Conservation (phyloP, 805 yeast genomes). For the Kluyveromyces aestuarii region DNA sequence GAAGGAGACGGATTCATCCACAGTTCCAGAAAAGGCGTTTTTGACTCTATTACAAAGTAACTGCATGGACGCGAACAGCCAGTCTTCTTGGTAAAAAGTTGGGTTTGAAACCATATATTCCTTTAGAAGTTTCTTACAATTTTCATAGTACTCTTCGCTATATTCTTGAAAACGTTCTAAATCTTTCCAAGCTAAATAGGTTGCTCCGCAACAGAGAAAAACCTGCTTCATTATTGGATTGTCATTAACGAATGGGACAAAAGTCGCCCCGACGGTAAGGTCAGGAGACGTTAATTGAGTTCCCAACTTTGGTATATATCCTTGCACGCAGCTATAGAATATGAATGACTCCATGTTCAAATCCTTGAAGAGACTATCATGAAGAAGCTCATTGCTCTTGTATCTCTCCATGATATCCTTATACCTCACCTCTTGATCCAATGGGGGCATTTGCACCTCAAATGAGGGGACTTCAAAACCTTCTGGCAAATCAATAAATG, state of each 20-base stretch:
- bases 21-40: slow-evolving; percentile 20
- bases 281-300: slow-evolving; percentile 35
- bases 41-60: slow-evolving; percentile 33
- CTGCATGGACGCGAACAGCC: slow-evolving; percentile 35
- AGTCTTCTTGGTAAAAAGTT: slow-evolving; percentile 28
- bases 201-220: slow-evolving; percentile 35
- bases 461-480: slow-evolving; percentile 5
- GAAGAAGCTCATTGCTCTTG: slow-evolving; percentile 4
- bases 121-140: slow-evolving; percentile 16
- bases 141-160: slow-evolving; percentile 18
- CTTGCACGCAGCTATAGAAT: slow-evolving; percentile 31
- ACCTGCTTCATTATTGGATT: slow-evolving; percentile 27
- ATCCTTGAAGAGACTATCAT: slow-evolving; percentile 5
- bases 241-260: slow-evolving; percentile 29
- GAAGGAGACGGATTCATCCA: slow-evolving; percentile 25
- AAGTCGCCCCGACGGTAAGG: slow-evolving; percentile 33
- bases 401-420: slow-evolving; percentile 6
- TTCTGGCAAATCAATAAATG: slow-evolving; percentile 5
- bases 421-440: slow-evolving; percentile 1
- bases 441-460: slow-evolving; percentile 4
- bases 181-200: slow-evolving; percentile 29
- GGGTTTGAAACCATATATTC: slow-evolving; percentile 16
- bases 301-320: slow-evolving; percentile 33
- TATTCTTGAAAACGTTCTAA: slow-evolving; percentile 17
- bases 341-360: slow-evolving; percentile 9